These are phyloP conservation scores for Umbelopsis vinacea DNA, from an alignment of 192 early-diverging fungal species.

Conservation along the genomic window DNA sequence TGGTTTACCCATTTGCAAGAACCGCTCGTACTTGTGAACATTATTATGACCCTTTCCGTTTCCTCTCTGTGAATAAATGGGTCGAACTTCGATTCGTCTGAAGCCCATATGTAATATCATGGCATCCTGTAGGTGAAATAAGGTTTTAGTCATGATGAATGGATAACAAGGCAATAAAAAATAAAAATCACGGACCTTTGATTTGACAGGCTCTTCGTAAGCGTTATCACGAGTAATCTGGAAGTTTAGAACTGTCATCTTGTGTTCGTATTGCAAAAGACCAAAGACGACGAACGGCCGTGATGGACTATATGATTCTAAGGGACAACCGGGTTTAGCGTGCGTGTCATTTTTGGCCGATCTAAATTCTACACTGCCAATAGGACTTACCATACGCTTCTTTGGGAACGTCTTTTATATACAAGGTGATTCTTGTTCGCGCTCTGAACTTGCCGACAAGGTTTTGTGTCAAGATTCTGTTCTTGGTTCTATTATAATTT, in stretches of 20 bases:
- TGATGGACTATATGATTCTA: slow-evolving; percentile 52
- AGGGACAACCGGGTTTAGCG: neutral
- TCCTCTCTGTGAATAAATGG: slow-evolving; percentile 90
- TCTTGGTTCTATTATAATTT: slow-evolving; percentile 82
- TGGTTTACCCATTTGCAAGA: slow-evolving; percentile 74
- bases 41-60: slow-evolving; percentile 83
- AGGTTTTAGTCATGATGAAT: neutral
- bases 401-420: slow-evolving; percentile 70
- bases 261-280: slow-evolving; percentile 84
- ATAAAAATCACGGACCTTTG: slow-evolving; percentile 57
- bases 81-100: slow-evolving; percentile 80
- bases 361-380: too few species aligned
- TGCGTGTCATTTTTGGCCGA: too few species aligned
- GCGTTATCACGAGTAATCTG: slow-evolving; percentile 72
- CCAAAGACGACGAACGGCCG: slow-evolving; percentile 63
- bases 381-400: slow-evolving; percentile 51
- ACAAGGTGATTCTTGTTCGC: slow-evolving; percentile 78
- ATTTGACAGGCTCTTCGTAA: slow-evolving; percentile 80
- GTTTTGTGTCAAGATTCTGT: slow-evolving; percentile 67
- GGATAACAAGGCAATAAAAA: neutral
- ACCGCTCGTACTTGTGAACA: slow-evolving; percentile 95
- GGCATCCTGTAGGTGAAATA: slow-evolving; percentile 58
- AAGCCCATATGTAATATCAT: slow-evolving; percentile 88
- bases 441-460: slow-evolving; percentile 48
- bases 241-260: slow-evolving; percentile 88